Evolutionary conservation across 2,329 filamentous ascomycete genomes (phyloP), one percentile per base, ranked within the genome.

Genomic region (Orbilia javanica): DNA sequence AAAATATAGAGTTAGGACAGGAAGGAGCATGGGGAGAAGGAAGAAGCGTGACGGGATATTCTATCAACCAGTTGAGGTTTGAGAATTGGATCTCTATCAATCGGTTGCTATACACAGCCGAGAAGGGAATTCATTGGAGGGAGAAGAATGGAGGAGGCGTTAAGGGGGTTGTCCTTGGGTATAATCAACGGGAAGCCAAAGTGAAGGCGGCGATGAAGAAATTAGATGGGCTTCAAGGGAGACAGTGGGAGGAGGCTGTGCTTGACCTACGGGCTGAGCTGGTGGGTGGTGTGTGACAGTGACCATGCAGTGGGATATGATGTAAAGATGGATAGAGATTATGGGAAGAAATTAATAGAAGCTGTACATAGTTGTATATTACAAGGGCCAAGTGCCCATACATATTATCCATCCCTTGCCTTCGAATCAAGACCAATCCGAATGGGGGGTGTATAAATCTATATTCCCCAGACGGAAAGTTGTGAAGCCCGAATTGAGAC

Each of bases 21-120:
- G 46, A 27, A 4, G 73, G 66, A 0, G 50, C 27, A 22, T 77
- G 73, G 73, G 73, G 73, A 18, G 66, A 63, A 4, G 34, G 36
- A 4, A 65, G 66, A 13, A 77, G 73, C 15, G 27, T 83, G 1
- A 85, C 85, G 0, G 85, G 85, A 13, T 83, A 86, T 31, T 83
- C 85, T 0, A 81, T 87, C 13, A 84, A 84, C 44, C 83, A 85
- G 22, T 82, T 87, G 13, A 84, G 87, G 42, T 88, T 86, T 81
- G 83, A 84, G 74, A 87, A 87, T 73, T 88, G 87, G 87, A 83
- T 84, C 57, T 82, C 82, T 6, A 83, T 88, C 55, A 85, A 86
- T 65, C 84, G 86, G 62, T 82, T 88, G 64, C 83, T 88, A 76
- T 81, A 81, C 22, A 80, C 84, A 15, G 85, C 85, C 8, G 82